Evolutionary conservation across 352 stramenopile genomes (phyloP).

Genomic region (Pythium sukuiense): DNA sequence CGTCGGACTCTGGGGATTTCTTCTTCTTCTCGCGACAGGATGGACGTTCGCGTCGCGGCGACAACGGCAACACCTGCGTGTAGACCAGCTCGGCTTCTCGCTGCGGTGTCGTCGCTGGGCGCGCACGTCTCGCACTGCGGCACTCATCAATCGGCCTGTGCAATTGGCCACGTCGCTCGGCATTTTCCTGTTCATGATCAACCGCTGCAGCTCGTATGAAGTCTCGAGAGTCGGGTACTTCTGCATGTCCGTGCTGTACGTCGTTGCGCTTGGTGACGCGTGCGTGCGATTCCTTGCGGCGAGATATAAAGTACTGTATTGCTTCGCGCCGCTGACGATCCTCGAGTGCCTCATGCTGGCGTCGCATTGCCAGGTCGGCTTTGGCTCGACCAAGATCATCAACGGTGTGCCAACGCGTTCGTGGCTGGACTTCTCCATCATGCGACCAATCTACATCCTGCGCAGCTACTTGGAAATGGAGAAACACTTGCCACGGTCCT

Average conservation of each 20-base stretch:
- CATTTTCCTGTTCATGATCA: constrained; percentile 70
- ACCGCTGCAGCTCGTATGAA: constrained; percentile 72
- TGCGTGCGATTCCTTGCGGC: constrained; percentile 77
- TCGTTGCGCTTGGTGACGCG: constrained; percentile 58
- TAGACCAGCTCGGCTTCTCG: constrained; percentile 79
- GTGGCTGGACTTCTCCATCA: constrained; percentile 87
- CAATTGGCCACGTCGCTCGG: constrained; percentile 71
- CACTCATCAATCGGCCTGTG: constrained; percentile 78
- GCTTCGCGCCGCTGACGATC: constrained; percentile 70
- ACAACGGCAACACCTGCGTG: constrained; percentile 50
- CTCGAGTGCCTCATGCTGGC: constrained; percentile 74
- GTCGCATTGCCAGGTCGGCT: constrained; percentile 76
- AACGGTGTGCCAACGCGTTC: constrained; percentile 58
- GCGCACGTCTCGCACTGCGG: constrained; percentile 64
- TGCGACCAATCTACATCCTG: constrained; percentile 79
- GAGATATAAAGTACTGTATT: constrained; percentile 81
- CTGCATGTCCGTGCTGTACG: constrained; percentile 63
- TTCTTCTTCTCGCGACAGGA: constrained; percentile 46
- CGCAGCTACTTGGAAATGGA: constrained; percentile 87
- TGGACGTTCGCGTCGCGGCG: constrained; percentile 63
- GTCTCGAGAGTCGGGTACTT: constrained; percentile 68
- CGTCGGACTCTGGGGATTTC: constrained; percentile 39
- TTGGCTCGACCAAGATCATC: constrained; percentile 60
- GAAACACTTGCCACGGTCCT: constrained; percentile 61
- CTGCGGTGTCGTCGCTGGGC: constrained; percentile 74